A percentile compares a stretch with the other conserved stretches of the same genome.
phyloP scores from a whole-genome alignment of 805 yeast genomes.

The Clavispora santaluciae region DNA sequence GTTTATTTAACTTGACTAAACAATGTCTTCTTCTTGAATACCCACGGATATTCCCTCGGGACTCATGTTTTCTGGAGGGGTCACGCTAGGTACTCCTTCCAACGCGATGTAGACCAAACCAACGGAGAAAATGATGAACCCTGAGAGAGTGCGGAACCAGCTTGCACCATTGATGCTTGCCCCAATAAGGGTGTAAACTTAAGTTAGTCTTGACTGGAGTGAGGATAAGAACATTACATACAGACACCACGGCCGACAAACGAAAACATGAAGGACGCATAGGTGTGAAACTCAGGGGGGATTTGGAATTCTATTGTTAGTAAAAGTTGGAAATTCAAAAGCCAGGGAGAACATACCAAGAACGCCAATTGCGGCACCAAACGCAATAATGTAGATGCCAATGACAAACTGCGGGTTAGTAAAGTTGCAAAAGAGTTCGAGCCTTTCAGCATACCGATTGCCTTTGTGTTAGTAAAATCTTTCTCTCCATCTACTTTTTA shows the following conservation, averaged over 20 bases:
- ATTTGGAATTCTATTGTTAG: slow-evolving; percentile 41
- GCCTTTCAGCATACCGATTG: slow-evolving; percentile 27
- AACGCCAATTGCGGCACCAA: slow-evolving; percentile 51
- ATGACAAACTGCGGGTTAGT: slow-evolving; percentile 42
- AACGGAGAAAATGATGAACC: slow-evolving; percentile 50
- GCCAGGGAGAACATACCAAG: slow-evolving; percentile 33
- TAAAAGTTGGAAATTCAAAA: background rate
- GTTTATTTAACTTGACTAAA: slow-evolving; percentile 5
- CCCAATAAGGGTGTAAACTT: slow-evolving; percentile 36
- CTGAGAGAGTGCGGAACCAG: slow-evolving; percentile 52
- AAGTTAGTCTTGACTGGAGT: slow-evolving; percentile 16
- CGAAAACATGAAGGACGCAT: slow-evolving; percentile 64
- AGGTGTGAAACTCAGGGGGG: slow-evolving; percentile 59
- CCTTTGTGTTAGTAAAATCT: slow-evolving; percentile 24
- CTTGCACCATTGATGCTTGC: slow-evolving; percentile 45
- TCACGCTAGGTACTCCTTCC: slow-evolving; percentile 69
- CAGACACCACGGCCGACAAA: slow-evolving; percentile 72
- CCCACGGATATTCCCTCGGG: slow-evolving; percentile 38
- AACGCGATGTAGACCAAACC: slow-evolving; percentile 59
- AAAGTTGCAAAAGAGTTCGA: background rate
- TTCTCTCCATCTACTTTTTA: too few relatives aligned
- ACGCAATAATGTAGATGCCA: slow-evolving; percentile 52
- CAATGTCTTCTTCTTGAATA: slow-evolving; percentile 36
- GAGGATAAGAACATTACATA: slow-evolving; percentile 27
- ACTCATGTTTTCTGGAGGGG: slow-evolving; percentile 79